phyloP scores from a whole-genome alignment of 306 rosid genomes.

The Rosa lucieae region DNA sequence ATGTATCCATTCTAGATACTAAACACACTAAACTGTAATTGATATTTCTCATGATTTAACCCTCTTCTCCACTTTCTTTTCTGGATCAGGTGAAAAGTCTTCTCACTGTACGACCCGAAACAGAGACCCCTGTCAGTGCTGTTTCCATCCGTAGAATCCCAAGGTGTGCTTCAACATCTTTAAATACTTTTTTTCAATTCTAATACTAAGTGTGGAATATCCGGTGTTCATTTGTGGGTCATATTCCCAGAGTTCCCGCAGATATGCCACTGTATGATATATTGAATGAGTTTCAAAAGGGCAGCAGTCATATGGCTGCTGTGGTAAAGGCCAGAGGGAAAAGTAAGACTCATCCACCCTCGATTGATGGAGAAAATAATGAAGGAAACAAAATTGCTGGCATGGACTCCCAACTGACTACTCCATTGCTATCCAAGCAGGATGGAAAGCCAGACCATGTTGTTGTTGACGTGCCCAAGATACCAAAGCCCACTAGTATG shows the following conservation, averaged over 20 bases:
- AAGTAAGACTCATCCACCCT: conserved; percentile 42
- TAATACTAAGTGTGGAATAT: conserved; percentile 18
- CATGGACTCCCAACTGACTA: conserved; percentile 50
- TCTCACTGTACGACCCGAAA: conserved; percentile 95
- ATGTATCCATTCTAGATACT: conserved; percentile 2
- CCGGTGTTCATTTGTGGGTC: conserved; percentile 25
- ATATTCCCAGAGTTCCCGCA: conserved; percentile 77
- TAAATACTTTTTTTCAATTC: conserved; percentile 16
- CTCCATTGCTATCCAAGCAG: conserved; percentile 66
- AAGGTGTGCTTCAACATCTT: conserved; percentile 51
- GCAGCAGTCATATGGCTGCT: conserved; percentile 99
- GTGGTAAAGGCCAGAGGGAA: conserved; percentile 73
- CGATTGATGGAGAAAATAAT: conserved; percentile 45
- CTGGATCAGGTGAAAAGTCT: conserved; percentile 84
- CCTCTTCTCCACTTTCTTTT: conserved; percentile 12
- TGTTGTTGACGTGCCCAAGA: conserved; percentile 65
- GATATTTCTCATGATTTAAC: conserved; percentile 6
- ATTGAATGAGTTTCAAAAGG: conserved; percentile 95
- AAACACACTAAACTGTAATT: background rate
- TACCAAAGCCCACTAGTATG: conserved; percentile 39
- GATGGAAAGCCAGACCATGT: conserved; percentile 43
- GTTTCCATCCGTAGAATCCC: conserved; percentile 94
- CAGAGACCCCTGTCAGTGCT: conserved; percentile 93
- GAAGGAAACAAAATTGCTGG: conserved; percentile 36
- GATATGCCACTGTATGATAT: conserved; percentile 98